Evolutionary conservation across 352 stramenopile species (phyloP), one percentile per base, ranked within the genome.

Genomic region (Globisporangium polare): DNA sequence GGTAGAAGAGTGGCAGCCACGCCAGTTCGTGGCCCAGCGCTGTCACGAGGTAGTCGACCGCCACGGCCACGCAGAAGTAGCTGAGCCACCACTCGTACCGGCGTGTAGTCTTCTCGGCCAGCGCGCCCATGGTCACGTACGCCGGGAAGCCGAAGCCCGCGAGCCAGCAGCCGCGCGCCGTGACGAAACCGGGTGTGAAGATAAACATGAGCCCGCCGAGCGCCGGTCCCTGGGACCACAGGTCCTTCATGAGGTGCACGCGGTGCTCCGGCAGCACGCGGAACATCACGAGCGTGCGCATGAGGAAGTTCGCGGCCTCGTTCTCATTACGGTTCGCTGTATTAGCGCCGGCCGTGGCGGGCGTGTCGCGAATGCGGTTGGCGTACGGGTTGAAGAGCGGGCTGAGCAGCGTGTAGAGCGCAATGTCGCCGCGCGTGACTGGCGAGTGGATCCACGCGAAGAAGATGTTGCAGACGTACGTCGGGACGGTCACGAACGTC

Each of bases 11-110:
- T 52, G 88, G 88, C 29, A 96, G 66, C 88, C 88, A 96, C 53
- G 61, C 72, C 26, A 96, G 69, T 50, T 75, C 75, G 39, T 69
- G 55, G 54, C 64, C 75, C 20, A 93, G 59, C 26, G 80, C 68
- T 2, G 69, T 83, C 57, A 93, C 68, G 20, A 90, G 55, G 58
- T 92, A 90, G 66, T 95, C 80, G 10, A 75, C 67, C n/a, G 75
- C 66, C 45, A 92, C 74, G 0, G 86, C 83, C 18, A 92, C 80
- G 9, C 73, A 77, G 59, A 89, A 95, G 69, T 96, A 96, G 24
- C 74, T 71, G 20, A 96, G 77, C 87, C 87, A 96, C 80, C 86
- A 95, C 66, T 96, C 87, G 67, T 95, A 94, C 46, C 78, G 79
- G 7, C 86, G 81, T 29, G 80, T 85, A 7, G 72, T 72, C 65